Conservation (phyloP, 257 asterid genomes). For the Penstemon newberryi region DNA sequence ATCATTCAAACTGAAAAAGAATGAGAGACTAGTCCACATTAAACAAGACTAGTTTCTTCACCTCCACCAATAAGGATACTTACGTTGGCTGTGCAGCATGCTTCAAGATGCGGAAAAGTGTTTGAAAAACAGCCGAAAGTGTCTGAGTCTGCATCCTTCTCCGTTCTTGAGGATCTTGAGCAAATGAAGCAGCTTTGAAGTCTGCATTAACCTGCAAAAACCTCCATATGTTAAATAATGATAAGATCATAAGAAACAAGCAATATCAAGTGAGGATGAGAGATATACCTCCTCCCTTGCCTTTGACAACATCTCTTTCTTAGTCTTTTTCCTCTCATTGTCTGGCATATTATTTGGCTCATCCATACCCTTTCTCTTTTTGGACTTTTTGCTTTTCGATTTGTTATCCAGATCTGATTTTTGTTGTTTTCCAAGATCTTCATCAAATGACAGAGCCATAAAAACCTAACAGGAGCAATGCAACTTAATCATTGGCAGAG, state of each 20-base stretch:
- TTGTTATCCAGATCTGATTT: conserved; percentile 49
- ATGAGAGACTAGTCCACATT: conserved; percentile 11
- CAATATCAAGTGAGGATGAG: conserved; percentile 10
- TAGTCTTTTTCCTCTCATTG: conserved; percentile 63
- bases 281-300: conserved; percentile 80
- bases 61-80: conserved; percentile 21
- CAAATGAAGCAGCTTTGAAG: conserved; percentile 73
- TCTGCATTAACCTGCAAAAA: conserved; percentile 76
- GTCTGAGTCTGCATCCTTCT: conserved; percentile 81
- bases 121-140: conserved; percentile 75
- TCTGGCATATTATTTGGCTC: conserved; percentile 59
- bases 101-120: conserved; percentile 79
- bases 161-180: conserved; percentile 76
- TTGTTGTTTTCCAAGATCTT: conserved; percentile 74
- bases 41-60: conserved; percentile 1
- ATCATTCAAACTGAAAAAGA: conserved; percentile 5
- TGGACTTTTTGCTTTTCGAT: conserved; percentile 51
- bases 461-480: conserved; percentile 49
- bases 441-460: conserved; percentile 76
- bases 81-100: conserved; percentile 58
- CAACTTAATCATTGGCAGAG: conserved; percentile 10
- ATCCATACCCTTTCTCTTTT: conserved; percentile 61
- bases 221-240: conserved; percentile 25
- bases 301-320: conserved; percentile 64
- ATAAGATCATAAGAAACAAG: conserved; percentile 21